Evolutionary conservation across 2,329 filamentous ascomycete genomes (phyloP).

Genomic region (Tolypocladium ovalisporum): DNA sequence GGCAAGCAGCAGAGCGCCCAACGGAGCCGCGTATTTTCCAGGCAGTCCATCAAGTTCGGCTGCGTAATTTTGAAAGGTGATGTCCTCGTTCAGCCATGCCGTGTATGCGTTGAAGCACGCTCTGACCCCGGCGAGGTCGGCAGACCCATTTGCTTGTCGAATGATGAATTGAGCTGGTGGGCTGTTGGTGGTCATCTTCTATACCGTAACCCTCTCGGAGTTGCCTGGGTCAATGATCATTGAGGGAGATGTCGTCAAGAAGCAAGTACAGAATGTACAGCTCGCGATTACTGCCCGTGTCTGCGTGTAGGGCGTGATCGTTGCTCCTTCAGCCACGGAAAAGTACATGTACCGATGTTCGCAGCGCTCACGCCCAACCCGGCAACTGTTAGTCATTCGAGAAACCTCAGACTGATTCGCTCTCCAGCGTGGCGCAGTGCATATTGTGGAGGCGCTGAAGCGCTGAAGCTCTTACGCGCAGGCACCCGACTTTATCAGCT

Average conservation of each 20-base stretch:
- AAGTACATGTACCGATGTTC: not conserved
- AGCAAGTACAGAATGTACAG: not conserved
- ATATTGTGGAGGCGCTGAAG: not conserved
- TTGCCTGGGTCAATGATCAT: not conserved
- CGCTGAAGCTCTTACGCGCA: not conserved
- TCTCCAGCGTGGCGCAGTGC: not conserved
- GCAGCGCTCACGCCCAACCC: not conserved
- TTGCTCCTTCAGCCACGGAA: not conserved
- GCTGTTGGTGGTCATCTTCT: not conserved
- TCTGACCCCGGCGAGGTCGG: conserved; percentile 9
- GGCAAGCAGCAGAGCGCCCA: conserved; percentile 13
- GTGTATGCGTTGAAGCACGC: conserved; percentile 14
- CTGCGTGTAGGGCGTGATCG: not conserved
- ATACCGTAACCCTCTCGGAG: no score
- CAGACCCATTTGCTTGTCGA: conserved; percentile 8
- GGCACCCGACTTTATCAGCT: no score
- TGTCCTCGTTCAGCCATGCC: conserved; percentile 14
- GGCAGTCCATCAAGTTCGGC: conserved; percentile 12
- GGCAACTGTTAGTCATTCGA: not conserved
- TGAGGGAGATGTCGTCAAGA: not conserved
- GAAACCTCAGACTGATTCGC: not conserved
- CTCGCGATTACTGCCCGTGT: not conserved
- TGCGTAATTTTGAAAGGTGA: conserved; percentile 15
- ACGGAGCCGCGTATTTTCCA: conserved; percentile 14
- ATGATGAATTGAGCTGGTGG: conserved; percentile 4